phyloP scores from a whole-genome alignment of 2,329 filamentous ascomycete genomes.

The Fusarium tuaranense region DNA sequence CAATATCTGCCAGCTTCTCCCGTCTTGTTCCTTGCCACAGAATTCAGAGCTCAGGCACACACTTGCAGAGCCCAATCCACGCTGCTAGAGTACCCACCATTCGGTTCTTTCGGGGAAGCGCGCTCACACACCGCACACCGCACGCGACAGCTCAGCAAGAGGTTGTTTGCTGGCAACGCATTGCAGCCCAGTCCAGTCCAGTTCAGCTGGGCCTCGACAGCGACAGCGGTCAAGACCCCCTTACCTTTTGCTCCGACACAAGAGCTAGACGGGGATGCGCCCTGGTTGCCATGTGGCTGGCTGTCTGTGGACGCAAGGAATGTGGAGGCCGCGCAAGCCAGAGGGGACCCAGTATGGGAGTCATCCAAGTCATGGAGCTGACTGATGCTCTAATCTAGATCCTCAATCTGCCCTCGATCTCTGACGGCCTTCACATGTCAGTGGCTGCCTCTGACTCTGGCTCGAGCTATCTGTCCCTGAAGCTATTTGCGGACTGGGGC shows the following conservation, averaged over 20 bases:
- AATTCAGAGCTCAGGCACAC: slow-evolving; percentile 29
- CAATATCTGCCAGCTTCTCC: slow-evolving; percentile 12
- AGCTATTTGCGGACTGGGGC: slow-evolving; percentile 25
- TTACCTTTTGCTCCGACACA: slow-evolving; percentile 21
- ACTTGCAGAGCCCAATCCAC: slow-evolving; percentile 1
- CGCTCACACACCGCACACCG: slow-evolving; percentile 29
- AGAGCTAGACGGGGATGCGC: not conserved
- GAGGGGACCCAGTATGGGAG: slow-evolving; percentile 3
- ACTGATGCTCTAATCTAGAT: slow-evolving; percentile 33
- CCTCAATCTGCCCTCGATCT: slow-evolving; percentile 25
- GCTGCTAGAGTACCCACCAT: slow-evolving; percentile 21
- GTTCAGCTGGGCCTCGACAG: slow-evolving; percentile 6
- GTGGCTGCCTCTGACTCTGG: slow-evolving; percentile 9
- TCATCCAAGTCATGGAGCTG: not conserved
- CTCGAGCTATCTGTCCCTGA: slow-evolving; percentile 22
- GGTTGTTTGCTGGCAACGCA: slow-evolving; percentile 36
- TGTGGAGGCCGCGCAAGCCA: slow-evolving; percentile 23
- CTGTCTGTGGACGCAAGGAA: slow-evolving; percentile 30
- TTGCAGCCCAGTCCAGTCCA: slow-evolving; percentile 31
- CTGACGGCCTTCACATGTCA: slow-evolving; percentile 36
- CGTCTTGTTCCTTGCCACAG: not conserved
- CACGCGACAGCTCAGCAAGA: slow-evolving; percentile 10
- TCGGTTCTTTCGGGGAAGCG: slow-evolving; percentile 14
- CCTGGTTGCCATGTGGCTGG: slow-evolving; percentile 35
- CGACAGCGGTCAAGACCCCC: slow-evolving; percentile 11